Percentiles rank a stretch among this genome's conserved stretches.
These are phyloP conservation scores for Tylopilus plumbeoviolaceoides DNA, from an alignment of 768 basidiomycete species.

Conservation along the genomic window DNA sequence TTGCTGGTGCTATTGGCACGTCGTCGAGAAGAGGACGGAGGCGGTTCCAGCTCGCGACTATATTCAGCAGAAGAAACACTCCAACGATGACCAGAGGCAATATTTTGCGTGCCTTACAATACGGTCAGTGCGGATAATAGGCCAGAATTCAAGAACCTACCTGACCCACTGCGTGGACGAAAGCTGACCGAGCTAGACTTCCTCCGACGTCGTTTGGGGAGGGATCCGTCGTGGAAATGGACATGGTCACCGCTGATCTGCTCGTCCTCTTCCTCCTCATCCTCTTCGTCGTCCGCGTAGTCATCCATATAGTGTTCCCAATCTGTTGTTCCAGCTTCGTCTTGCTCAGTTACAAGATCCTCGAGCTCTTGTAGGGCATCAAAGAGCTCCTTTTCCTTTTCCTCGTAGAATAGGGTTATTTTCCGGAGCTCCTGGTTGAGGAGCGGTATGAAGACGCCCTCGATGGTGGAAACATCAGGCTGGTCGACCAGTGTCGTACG, in stretches of 20 bases:
- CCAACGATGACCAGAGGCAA: slow-evolving; percentile 15
- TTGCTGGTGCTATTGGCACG: slow-evolving; percentile 23
- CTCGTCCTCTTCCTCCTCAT: slow-evolving; percentile 48
- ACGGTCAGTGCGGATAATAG: neutral
- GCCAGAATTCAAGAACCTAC: slow-evolving; percentile 2
- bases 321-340: slow-evolving; percentile 50
- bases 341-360: slow-evolving; percentile 52
- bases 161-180: slow-evolving; percentile 23
- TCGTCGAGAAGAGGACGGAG: slow-evolving; percentile 18
- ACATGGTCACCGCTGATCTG: slow-evolving; percentile 23
- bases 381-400: slow-evolving; percentile 69
- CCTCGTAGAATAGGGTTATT: slow-evolving; percentile 73
- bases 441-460: slow-evolving; percentile 64
- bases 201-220: slow-evolving; percentile 33
- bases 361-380: slow-evolving; percentile 58
- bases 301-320: slow-evolving; percentile 51
- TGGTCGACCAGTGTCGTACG: slow-evolving; percentile 49
- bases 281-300: slow-evolving; percentile 49
- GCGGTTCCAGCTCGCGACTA: slow-evolving; percentile 33
- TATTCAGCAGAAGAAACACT: slow-evolving; percentile 51
- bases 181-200: slow-evolving; percentile 29
- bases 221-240: slow-evolving; percentile 24
- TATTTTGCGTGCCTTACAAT: slow-evolving; percentile 10
- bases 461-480: slow-evolving; percentile 37
- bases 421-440: slow-evolving; percentile 82